Evolutionary conservation across 495 filamentous ascomycete species (phyloP).

Genomic region (Aspergillus campestris): DNA sequence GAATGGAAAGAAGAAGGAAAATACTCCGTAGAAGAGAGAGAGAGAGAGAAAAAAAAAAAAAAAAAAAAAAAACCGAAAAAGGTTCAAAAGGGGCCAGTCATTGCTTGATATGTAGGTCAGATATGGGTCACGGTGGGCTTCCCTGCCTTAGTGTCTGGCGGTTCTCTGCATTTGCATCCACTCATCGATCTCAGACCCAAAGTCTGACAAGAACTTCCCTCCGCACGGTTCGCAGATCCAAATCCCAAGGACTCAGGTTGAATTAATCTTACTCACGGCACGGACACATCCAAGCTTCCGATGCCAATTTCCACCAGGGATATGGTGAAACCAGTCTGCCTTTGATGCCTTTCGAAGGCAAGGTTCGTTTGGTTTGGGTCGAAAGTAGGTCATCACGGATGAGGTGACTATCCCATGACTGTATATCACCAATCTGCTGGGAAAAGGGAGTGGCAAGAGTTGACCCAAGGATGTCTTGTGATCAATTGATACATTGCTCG

Average conservation of each 20-base stretch:
- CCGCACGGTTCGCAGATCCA: slow-evolving; percentile 23
- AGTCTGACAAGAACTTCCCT: slow-evolving; percentile 3
- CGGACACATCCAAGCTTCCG: neutral
- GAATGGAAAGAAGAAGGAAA: slow-evolving; percentile 3
- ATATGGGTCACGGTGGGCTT: too few species aligned
- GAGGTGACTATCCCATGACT: too few species aligned
- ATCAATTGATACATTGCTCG: too few species aligned
- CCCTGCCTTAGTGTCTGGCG: neutral
- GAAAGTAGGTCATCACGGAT: too few species aligned
- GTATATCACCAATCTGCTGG: too few species aligned
- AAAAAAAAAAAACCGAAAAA: slow-evolving; percentile 4
- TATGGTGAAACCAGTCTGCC: too few species aligned
- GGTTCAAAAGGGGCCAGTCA: neutral
- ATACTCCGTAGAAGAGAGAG: slow-evolving; percentile 1
- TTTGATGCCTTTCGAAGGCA: too few species aligned
- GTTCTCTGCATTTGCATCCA: slow-evolving; percentile 8
- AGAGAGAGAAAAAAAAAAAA: neutral
- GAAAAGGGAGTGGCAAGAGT: too few species aligned
- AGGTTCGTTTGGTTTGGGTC: too few species aligned
- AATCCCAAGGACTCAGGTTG: slow-evolving; percentile 9
- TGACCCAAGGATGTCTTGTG: too few species aligned
- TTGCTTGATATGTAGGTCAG: neutral
- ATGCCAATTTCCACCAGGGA: too few species aligned
- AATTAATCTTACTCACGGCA: neutral
- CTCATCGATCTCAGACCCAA: slow-evolving; percentile 2